Evolutionary conservation across 1,284 basidiomycete genomes (phyloP).

Genomic region (Apiotrichum mycotoxinovorans): DNA sequence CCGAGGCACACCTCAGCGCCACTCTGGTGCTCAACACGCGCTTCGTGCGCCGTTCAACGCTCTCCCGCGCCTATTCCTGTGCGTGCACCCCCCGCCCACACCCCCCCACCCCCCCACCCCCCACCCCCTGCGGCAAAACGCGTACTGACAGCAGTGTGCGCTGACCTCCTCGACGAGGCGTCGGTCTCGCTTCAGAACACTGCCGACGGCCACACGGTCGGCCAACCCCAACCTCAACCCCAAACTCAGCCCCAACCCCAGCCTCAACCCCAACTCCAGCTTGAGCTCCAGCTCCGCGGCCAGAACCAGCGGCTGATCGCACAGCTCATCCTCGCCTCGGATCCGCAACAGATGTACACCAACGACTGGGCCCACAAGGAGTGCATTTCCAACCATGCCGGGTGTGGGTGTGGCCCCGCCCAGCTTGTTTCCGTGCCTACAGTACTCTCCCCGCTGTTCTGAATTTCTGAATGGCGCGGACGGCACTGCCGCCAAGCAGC

Average conservation of each 20-base stretch:
- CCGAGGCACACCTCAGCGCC: background rate
- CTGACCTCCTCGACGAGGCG: background rate
- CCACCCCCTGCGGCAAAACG: background rate
- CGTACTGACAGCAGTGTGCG: background rate
- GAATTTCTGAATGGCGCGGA: no score
- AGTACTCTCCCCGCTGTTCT: no score
- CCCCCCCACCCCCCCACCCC: no score
- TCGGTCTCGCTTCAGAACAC: no score
- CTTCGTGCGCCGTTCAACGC: background rate
- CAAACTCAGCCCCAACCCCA: no score
- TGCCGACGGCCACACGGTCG: no score
- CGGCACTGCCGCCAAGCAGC: no score
- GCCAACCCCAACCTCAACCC: no score
- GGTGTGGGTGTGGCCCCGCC: background rate
- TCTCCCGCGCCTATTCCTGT: background rate
- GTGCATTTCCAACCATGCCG: background rate
- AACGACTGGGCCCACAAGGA: background rate
- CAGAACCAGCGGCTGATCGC: background rate
- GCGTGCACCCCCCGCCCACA: no score
- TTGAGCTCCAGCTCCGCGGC: background rate
- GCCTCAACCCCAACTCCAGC: no score
- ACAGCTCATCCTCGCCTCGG: background rate
- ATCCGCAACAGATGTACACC: background rate
- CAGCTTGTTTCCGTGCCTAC: no score
- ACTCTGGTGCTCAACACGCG: background rate